These are phyloP conservation scores for Fonsecaea erecta DNA, from an alignment of 2,329 filamentous ascomycete species.

Conservation along the genomic window DNA sequence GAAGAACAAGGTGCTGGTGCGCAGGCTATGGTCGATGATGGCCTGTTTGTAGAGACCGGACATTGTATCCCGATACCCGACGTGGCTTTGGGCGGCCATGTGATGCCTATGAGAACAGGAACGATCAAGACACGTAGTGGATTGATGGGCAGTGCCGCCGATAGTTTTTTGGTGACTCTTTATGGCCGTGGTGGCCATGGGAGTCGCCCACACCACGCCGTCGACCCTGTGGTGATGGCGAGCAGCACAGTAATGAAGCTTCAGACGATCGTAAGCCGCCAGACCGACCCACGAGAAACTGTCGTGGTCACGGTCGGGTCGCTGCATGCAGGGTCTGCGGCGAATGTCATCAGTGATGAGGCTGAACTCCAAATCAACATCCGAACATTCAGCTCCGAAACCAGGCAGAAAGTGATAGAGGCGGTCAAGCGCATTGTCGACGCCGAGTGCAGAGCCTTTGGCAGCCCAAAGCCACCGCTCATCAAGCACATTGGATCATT, in stretches of 20 bases:
- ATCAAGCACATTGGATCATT: constrained; percentile 56
- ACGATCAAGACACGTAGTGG: constrained; percentile 45
- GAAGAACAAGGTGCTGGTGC: constrained; percentile 69
- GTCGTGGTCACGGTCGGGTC: constrained; percentile 63
- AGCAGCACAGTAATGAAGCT: constrained; percentile 60
- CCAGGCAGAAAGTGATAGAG: constrained; percentile 53
- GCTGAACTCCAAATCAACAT: constrained; percentile 62
- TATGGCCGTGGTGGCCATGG: constrained; percentile 64
- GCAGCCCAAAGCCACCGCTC: constrained; percentile 54
- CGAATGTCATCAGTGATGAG: constrained; percentile 63
- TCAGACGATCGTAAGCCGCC: constrained; percentile 61
- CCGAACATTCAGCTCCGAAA: constrained; percentile 52
- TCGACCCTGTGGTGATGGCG: constrained; percentile 64
- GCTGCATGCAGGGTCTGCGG: constrained; percentile 61
- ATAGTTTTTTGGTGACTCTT: constrained; percentile 57
- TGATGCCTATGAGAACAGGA: constrained; percentile 53
- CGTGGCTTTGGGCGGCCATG: constrained; percentile 61
- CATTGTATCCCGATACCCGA: constrained; percentile 56
- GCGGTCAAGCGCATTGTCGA: constrained; percentile 59
- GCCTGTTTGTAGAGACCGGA: constrained; percentile 52
- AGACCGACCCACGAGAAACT: constrained; percentile 58
- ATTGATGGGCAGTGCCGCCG: constrained; percentile 49
- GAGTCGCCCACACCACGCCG: constrained; percentile 58
- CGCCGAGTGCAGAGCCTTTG: constrained; percentile 58
- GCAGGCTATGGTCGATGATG: constrained; percentile 64